Percentiles rank a stretch among this genome's conserved stretches.
These are phyloP conservation scores for Beverwykella pulmonaria DNA, from an alignment of 495 filamentous ascomycete species.

Conservation along the genomic window DNA sequence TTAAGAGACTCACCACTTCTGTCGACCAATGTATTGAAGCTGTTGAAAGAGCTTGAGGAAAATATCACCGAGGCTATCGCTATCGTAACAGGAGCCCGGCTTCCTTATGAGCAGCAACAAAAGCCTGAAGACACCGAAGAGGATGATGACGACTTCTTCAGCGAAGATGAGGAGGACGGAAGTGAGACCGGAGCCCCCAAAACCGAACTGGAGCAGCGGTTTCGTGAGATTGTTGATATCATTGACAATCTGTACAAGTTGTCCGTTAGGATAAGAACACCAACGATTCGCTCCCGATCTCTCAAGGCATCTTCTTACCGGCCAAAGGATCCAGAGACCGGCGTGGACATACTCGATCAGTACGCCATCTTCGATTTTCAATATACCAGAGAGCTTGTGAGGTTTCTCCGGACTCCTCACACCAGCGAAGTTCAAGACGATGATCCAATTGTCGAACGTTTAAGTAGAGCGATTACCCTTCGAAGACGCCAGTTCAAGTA, in stretches of 20 bases:
- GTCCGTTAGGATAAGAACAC: constrained; percentile 32
- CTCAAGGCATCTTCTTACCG: constrained; percentile 35
- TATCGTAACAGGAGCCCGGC: constrained; percentile 23
- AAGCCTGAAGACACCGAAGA: constrained; percentile 21
- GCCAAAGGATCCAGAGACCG: constrained; percentile 36
- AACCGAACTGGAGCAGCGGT: constrained; percentile 33
- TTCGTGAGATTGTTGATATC: constrained; percentile 35
- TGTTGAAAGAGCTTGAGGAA: constrained; percentile 29
- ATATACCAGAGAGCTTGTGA: constrained; percentile 31
- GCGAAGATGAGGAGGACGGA: constrained; percentile 33
- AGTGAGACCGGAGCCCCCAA: constrained; percentile 20
- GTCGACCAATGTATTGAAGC: constrained; percentile 32
- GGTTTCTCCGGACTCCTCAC: constrained; percentile 5
- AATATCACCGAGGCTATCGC: constrained; percentile 31
- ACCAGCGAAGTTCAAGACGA: neutral
- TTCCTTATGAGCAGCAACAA: constrained; percentile 35
- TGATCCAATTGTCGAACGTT: constrained; percentile 22
- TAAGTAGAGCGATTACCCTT: constrained; percentile 34
- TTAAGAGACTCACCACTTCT: constrained; percentile 37
- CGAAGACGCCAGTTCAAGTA: constrained; percentile 38
- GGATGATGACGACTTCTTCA: constrained; percentile 25
- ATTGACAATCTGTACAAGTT: constrained; percentile 38
- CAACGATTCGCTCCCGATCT: constrained; percentile 31
- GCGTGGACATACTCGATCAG: constrained; percentile 34
- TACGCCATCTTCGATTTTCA: constrained; percentile 32